These are phyloP conservation scores for Ascobolus immersus DNA, from an alignment of 495 filamentous ascomycete genomes.

Conservation along the genomic window DNA sequence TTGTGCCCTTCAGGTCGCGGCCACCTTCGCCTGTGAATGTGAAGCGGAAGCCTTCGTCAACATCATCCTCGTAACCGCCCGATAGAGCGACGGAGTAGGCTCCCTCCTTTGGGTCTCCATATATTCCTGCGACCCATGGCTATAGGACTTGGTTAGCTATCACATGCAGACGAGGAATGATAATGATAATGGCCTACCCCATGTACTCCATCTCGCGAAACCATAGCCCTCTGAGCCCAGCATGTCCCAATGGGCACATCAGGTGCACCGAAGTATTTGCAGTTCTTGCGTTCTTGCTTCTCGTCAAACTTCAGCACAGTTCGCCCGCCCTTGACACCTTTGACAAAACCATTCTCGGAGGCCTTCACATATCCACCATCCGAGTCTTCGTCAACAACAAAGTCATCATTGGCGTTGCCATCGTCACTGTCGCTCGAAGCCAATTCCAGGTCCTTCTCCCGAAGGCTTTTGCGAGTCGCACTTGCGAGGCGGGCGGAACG, in stretches of 20 bases:
- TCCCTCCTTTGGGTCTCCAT: slow-evolving; percentile 6
- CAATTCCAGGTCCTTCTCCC: no score
- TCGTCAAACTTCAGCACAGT: slow-evolving; percentile 6
- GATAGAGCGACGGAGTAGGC: slow-evolving; percentile 15
- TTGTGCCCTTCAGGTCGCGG: slow-evolving; percentile 11
- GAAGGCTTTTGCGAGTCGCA: background rate
- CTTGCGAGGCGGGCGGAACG: background rate
- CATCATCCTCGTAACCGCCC: slow-evolving; percentile 16
- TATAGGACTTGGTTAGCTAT: background rate
- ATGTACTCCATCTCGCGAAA: no score
- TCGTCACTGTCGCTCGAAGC: no score
- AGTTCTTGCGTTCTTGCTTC: slow-evolving; percentile 4
- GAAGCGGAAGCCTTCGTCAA: slow-evolving; percentile 16
- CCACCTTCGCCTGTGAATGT: slow-evolving; percentile 17
- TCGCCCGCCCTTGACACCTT: slow-evolving; percentile 5
- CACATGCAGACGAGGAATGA: background rate
- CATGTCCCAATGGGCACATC: background rate
- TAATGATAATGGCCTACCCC: no score
- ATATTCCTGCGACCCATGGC: slow-evolving; percentile 14
- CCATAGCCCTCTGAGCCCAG: no score
- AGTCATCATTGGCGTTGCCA: no score
- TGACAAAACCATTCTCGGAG: slow-evolving; percentile 3
- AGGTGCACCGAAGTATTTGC: slow-evolving; percentile 7
- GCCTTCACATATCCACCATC: background rate
- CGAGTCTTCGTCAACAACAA: no score